Evolutionary conservation across 2,329 filamentous ascomycete species (phyloP), one percentile per base, ranked within the genome.

Genomic region (Nemania sp.): DNA sequence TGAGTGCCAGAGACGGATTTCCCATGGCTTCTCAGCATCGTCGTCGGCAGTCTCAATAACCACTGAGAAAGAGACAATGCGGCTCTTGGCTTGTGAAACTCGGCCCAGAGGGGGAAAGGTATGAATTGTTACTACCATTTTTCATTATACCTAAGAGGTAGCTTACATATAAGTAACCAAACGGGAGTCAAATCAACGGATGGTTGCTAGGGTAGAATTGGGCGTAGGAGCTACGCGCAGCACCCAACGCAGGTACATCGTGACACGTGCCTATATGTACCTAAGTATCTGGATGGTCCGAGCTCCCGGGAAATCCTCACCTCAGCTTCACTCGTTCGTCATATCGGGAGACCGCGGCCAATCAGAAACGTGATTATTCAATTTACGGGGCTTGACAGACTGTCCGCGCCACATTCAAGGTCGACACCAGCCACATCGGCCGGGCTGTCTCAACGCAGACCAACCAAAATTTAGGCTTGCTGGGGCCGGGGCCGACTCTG

Each of bases 101-200:
- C 93, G 90, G 1, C 88, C 91, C 53, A 97, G 76, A 1, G 91
- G 86, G 12, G 93, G 93, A 69, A 87, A 88, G 61, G 80, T 81
- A 20, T 79, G 78, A 17, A 84, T 66, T 12, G 70, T 74, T 75
- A 79, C 80, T 1, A 61, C 54, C 63, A 64, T 64, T 20, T 37
- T 54, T 54, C 35, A 29, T 21, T 39, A 21, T 17, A n/a, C n/a
- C n/a, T n/a, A n/a, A n/a, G n/a, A n/a, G n/a, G n/a, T n/a, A n/a
- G n/a, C n/a, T n/a, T n/a, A n/a, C n/a, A n/a, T n/a, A n/a, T n/a
- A n/a, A n/a, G n/a, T n/a, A n/a, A n/a, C n/a, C 1, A 39, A 29
- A 3, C 7, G 25, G 25, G 25, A 29, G 7, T 3, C 25, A 29
- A n/a, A 29, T 29, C 25, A 29, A 29, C 25, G 25, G 25, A 29